Evolutionary conservation across 2,329 filamentous ascomycete genomes (phyloP).

Genomic region (Hysterium pulicare): DNA sequence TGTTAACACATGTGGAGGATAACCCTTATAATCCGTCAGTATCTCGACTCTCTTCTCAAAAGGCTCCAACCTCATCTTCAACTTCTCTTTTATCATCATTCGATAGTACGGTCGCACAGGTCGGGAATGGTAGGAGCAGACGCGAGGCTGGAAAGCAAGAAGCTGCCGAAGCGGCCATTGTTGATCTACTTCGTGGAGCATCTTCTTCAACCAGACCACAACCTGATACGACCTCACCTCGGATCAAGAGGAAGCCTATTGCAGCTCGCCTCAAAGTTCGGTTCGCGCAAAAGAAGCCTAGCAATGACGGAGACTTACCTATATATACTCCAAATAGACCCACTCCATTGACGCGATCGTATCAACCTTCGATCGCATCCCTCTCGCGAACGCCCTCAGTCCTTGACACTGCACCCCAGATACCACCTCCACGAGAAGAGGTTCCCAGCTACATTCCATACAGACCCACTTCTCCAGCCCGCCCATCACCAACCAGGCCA

Average conservation of each 20-base stretch:
- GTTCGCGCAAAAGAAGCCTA: conserved; percentile 14
- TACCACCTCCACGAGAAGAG: conserved; percentile 58
- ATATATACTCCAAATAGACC: conserved; percentile 39
- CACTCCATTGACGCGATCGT: conserved; percentile 44
- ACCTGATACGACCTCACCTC: conserved; percentile 9
- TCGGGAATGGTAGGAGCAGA: conserved; percentile 24
- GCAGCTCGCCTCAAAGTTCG: conserved; percentile 13
- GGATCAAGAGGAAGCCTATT: conserved; percentile 20
- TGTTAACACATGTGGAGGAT: conserved; percentile 48
- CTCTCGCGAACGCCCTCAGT: conserved; percentile 50
- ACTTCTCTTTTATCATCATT: conserved; percentile 32
- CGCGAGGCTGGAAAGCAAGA: conserved; percentile 28
- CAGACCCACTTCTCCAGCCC: conserved; percentile 50
- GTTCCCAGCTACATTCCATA: conserved; percentile 64
- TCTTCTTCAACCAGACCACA: conserved; percentile 24
- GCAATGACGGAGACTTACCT: conserved; percentile 30
- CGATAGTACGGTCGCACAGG: conserved; percentile 31
- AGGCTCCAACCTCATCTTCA: conserved; percentile 12
- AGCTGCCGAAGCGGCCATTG: conserved; percentile 38
- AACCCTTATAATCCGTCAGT: conserved; percentile 43
- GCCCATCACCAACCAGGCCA: conserved; percentile 39
- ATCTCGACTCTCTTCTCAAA: conserved; percentile 19
- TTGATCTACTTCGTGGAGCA: conserved; percentile 44
- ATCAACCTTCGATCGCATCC: conserved; percentile 48
- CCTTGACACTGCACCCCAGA: conserved; percentile 47